Evolutionary conservation across 331 rosid genomes (phyloP), one percentile per base, ranked within the genome.

Genomic region (Rosa hybrid): DNA sequence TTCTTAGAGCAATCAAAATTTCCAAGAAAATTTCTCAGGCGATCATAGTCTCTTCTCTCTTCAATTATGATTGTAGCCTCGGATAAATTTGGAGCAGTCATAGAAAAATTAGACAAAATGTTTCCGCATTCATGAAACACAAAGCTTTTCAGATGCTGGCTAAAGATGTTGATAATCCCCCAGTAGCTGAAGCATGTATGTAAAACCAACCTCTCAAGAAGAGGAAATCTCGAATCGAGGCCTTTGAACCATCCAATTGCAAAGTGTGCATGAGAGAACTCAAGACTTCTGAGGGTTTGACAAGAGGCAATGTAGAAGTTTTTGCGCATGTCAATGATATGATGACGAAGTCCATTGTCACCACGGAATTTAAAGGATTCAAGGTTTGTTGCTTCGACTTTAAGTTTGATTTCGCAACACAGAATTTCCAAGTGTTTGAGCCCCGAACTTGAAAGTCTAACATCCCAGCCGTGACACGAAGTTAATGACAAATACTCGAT

Each of bases 131-230:
- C n/a, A 14, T 6, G 17, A 64, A 64, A 64, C 70, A 1, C 44
- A 27, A 64, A 30, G 42, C 42, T 30, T 64, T 17, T 64, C 70
- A 64, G 42, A 64, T 27, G 39, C 70, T 27, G n/a, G 70, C 42
- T 14, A 27, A 4, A 64, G 44, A 64, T 62, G 30, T 11, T 62
- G 68, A 25, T 62, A 13, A 25, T 5, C 41, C 44, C 20, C 23
- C 5, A 57, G 44, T 27, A 7, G 42, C n/a, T 13, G 39, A 13
- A 25, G 44, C 70, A 64, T 30, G 44, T 12, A 30, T 12, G 10
- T 64, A 64, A 64, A 64, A 7, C 70, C 70, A 64, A 64, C 70
- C 70, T 64, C 69, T 27, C 69, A 63, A 63, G 68, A 60, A 23
- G 17, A 8, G 69, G 69, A 63, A 63, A 63, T 63, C 20, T 63